Evolutionary conservation across 2,329 filamentous ascomycete species (phyloP).

Genomic region (Cordyceps farinosa): DNA sequence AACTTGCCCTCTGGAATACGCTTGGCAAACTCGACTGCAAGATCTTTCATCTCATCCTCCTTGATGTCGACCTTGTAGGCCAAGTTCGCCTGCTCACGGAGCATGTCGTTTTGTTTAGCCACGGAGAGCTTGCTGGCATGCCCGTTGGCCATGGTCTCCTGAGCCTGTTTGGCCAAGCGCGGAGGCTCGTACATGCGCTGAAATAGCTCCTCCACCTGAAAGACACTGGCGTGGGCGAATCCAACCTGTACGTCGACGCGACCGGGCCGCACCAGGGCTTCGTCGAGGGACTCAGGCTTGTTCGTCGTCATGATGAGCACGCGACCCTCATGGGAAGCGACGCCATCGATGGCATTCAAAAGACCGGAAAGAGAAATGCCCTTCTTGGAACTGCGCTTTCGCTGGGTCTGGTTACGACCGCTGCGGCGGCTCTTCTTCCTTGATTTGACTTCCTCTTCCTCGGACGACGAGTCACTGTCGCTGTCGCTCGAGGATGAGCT

Average conservation of each 20-base stretch:
- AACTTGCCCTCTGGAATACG: slow-evolving; percentile 52
- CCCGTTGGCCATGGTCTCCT: slow-evolving; percentile 13
- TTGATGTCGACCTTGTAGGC: slow-evolving; percentile 32
- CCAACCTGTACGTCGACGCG: slow-evolving; percentile 67
- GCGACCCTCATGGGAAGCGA: slow-evolving; percentile 73
- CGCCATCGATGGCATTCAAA: slow-evolving; percentile 80
- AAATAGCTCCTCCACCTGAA: slow-evolving; percentile 57
- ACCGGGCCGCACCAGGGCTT: slow-evolving; percentile 69
- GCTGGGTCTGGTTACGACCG: slow-evolving; percentile 21
- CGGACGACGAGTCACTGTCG: slow-evolving; percentile 23
- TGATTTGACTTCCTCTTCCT: slow-evolving; percentile 20
- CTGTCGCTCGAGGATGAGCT: slow-evolving; percentile 20
- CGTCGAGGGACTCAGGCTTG: slow-evolving; percentile 67
- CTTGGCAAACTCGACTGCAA: slow-evolving; percentile 49
- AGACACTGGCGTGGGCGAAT: slow-evolving; percentile 55
- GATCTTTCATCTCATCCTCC: slow-evolving; percentile 37
- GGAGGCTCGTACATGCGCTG: slow-evolving; percentile 56
- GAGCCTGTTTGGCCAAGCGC: slow-evolving; percentile 13
- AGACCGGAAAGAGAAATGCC: slow-evolving; percentile 74
- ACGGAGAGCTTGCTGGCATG: slow-evolving; percentile 1
- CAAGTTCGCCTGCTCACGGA: slow-evolving; percentile 20
- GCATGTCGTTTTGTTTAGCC: slow-evolving; percentile 4
- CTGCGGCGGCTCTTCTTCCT: slow-evolving; percentile 19
- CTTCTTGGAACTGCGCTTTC: slow-evolving; percentile 20
- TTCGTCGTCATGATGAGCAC: slow-evolving; percentile 84